A percentile compares a stretch with the other conserved stretches of the same genome.
These are phyloP conservation scores for Paulinella micropora DNA, from an alignment of 78 protist species.

Conservation along the genomic window DNA sequence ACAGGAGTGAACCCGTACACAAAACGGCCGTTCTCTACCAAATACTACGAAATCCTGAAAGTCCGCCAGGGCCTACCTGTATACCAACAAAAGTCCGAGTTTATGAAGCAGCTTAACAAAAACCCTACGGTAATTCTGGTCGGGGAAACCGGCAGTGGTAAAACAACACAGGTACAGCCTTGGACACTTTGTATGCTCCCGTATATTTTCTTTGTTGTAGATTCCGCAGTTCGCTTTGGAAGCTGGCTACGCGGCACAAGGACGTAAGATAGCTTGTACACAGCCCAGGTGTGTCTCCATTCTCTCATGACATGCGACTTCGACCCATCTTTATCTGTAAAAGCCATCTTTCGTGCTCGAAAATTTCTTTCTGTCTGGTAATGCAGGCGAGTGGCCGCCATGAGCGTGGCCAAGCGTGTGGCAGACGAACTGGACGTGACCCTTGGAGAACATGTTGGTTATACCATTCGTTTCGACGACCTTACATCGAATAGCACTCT, in stretches of 20 bases:
- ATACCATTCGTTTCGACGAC: conserved; percentile 97
- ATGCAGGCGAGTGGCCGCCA: conserved; percentile 45
- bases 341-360: too few species aligned
- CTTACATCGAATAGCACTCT: conserved; percentile 54
- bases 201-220: too few species aligned
- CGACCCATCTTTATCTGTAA: too few species aligned
- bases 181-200: background rate
- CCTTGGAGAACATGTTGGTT: conserved; percentile 92
- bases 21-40: conserved; percentile 43
- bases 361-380: background rate
- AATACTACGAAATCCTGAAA: conserved; percentile 62
- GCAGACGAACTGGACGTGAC: conserved; percentile 89
- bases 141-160: conserved; percentile 99
- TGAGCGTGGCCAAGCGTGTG: conserved; percentile 51
- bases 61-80: conserved; percentile 56
- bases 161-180: conserved; percentile 82
- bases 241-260: conserved; percentile 26
- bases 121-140: conserved; percentile 73
- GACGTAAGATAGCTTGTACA: conserved; percentile 71
- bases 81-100: conserved; percentile 54
- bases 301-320: too few species aligned
- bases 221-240: conserved; percentile 25
- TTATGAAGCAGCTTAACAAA: conserved; percentile 34
- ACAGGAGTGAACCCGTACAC: conserved; percentile 47
- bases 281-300: too few species aligned